A percentile compares a stretch with the other conserved stretches of the same genome.
Conservation (phyloP, 2,329 filamentous ascomycete species). For the Magnaporthiopsis incrustans region DNA sequence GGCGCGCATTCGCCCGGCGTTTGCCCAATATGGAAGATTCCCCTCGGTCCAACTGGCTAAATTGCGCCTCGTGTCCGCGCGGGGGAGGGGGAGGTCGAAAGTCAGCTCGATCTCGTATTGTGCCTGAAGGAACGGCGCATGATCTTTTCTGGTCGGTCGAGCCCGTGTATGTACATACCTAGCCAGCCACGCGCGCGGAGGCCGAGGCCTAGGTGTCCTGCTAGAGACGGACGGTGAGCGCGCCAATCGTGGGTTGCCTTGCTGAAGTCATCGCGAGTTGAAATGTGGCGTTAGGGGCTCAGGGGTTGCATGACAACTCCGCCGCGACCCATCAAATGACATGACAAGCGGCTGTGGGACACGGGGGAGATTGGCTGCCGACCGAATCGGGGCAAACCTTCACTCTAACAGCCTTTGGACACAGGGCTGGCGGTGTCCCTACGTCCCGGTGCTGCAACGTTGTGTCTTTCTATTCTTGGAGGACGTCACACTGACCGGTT, state of each 20-base stretch:
- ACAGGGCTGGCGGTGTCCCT: background rate
- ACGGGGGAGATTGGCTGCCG: background rate
- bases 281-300: no score
- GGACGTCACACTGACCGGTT: background rate
- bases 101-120: background rate
- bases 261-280: no score
- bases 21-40: background rate
- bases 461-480: background rate
- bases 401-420: background rate
- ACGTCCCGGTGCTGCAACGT: background rate
- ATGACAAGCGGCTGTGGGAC: background rate
- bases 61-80: background rate
- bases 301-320: no score
- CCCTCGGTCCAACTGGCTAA: background rate
- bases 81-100: background rate
- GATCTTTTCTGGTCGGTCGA: no score
- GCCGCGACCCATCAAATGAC: background rate
- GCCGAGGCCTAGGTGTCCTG: no score
- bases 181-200: no score
- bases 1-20: no score
- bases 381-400: background rate
- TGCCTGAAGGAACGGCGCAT: no score
- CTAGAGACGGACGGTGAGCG: no score
- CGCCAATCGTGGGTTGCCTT: no score
- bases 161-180: no score